These are phyloP conservation scores for Nakataea oryzae DNA, from an alignment of 2,329 filamentous ascomycete genomes.

Conservation along the genomic window DNA sequence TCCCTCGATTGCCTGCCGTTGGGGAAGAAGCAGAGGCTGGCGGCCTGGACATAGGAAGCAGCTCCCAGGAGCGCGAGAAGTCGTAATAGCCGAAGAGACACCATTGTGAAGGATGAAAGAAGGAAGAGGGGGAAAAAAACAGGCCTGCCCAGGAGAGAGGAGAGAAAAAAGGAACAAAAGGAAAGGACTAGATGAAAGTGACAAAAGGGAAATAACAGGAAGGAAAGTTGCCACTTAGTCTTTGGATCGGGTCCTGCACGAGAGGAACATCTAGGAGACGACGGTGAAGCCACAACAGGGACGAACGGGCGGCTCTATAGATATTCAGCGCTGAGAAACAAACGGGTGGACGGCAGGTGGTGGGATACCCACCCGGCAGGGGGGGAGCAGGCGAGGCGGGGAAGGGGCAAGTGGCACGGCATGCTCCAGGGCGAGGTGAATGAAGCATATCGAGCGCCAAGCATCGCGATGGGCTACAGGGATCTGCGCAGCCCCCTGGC, in stretches of 20 bases:
- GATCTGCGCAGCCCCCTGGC: not conserved
- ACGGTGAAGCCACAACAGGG: not conserved
- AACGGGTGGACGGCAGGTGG: not conserved
- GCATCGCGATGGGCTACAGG: not conserved
- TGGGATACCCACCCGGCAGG: not conserved
- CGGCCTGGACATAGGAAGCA: not conserved
- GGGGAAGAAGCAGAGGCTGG: constrained; percentile 8
- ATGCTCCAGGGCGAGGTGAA: not conserved
- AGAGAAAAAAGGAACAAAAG: not conserved
- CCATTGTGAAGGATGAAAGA: not conserved
- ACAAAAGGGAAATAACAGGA: not conserved
- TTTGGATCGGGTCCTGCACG: not conserved
- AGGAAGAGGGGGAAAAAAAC: no score
- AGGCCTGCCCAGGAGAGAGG: not conserved
- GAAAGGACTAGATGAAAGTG: no score
- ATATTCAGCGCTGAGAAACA: not conserved
- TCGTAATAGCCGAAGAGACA: not conserved
- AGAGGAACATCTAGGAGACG: not conserved
- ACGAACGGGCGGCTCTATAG: not conserved
- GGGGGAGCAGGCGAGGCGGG: not conserved
- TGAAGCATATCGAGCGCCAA: not conserved
- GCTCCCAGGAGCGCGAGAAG: constrained; percentile 1
- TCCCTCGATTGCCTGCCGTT: constrained; percentile 13
- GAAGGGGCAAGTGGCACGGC: not conserved
- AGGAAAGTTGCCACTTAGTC: not conserved